These are phyloP conservation scores for Euphorbia tirucalli DNA, from an alignment of 345 rosid genomes.

Conservation along the genomic window DNA sequence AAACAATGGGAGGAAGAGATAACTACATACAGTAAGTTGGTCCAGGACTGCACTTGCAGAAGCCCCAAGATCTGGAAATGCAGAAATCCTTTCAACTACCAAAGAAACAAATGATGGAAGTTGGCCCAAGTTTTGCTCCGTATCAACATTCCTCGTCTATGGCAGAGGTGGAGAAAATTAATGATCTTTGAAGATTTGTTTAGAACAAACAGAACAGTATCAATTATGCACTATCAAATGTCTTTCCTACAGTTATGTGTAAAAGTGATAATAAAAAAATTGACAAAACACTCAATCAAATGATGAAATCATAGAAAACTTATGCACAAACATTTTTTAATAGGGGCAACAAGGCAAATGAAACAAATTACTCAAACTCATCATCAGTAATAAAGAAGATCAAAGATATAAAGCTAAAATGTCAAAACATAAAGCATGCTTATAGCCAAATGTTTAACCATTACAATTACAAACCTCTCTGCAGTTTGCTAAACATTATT, in stretches of 20 bases:
- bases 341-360: background rate
- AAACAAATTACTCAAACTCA: background rate
- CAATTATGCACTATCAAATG: background rate
- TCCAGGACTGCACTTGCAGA: conserved; percentile 50
- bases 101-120: conserved; percentile 74
- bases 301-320: background rate
- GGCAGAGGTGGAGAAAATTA: conserved; percentile 6
- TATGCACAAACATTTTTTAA: background rate
- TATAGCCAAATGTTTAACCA: background rate
- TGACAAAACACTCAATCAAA: background rate
- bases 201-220: background rate
- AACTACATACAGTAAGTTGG: conserved; percentile 76
- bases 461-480: background rate
- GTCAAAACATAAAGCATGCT: background rate
- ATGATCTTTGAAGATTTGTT: background rate
- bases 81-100: conserved; percentile 52
- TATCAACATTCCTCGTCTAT: conserved; percentile 79
- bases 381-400: background rate
- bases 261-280: background rate
- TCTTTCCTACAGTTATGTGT: background rate
- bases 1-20: conserved; percentile 2
- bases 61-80: conserved; percentile 37
- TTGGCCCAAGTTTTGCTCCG: conserved; percentile 61
- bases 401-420: conserved; percentile 1
- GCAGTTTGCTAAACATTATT: background rate